Conservation (phyloP, 176 grass and related monocot genomes). For the Metroxylon sagu region DNA sequence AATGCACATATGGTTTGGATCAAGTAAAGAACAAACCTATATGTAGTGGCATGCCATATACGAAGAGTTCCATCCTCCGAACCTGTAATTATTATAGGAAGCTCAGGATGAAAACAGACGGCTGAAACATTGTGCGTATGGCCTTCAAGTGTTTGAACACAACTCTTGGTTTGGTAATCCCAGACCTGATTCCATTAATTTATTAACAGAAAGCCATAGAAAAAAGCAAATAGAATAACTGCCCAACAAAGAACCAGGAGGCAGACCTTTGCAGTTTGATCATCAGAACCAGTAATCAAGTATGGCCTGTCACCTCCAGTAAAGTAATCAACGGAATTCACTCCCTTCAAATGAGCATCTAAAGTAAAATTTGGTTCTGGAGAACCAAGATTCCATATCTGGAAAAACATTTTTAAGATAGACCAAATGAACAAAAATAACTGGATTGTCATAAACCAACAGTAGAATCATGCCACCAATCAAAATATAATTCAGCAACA, state of each 20-base stretch:
- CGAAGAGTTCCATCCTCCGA: constrained; percentile 95
- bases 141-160: constrained; percentile 97
- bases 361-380: constrained; percentile 97
- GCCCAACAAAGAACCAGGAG: not conserved
- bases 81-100: constrained; percentile 97
- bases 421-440: too few species aligned
- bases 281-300: constrained; percentile 97
- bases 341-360: constrained; percentile 93
- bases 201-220: constrained; percentile 13
- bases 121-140: constrained; percentile 98
- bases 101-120: constrained; percentile 96
- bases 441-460: too few species aligned
- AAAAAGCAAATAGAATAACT: constrained; percentile 16
- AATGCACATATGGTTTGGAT: too few species aligned
- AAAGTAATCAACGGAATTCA: constrained; percentile 99
- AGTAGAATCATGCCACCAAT: too few species aligned
- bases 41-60: constrained; percentile 98
- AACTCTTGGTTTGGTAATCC: constrained; percentile 99
- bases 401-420: constrained; percentile 9
- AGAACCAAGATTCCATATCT: constrained; percentile 99
- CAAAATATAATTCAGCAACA: constrained; percentile 13
- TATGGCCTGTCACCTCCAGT: constrained; percentile 97
- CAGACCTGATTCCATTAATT: constrained; percentile 62
- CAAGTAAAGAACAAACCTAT: constrained; percentile 42
- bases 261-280: constrained; percentile 89